Conservation (phyloP, 169 alveolate genomes). For the Babesia sp. region DNA sequence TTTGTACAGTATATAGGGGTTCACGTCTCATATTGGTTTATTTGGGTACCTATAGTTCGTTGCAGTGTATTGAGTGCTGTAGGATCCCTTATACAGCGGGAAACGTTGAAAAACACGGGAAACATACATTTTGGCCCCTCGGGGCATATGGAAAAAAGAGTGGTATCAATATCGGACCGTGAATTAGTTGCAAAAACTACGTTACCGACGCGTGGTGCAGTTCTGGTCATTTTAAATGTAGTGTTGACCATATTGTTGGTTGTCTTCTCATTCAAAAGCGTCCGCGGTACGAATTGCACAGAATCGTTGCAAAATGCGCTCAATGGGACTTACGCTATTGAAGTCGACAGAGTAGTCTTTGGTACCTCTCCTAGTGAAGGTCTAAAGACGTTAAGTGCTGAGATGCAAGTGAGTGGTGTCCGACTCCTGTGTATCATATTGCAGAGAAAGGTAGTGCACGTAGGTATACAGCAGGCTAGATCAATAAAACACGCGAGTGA, state of each 20-base stretch:
- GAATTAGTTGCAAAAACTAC: not conserved
- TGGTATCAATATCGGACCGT: too few relatives aligned
- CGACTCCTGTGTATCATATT: not conserved
- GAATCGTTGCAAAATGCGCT: not conserved
- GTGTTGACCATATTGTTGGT: not conserved
- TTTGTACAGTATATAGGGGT: constrained; percentile 30
- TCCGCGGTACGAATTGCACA: not conserved
- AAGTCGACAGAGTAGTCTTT: too few relatives aligned
- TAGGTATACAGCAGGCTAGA: not conserved
- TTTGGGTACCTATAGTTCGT: constrained; percentile 50
- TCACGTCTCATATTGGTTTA: constrained; percentile 23
- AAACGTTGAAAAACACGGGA: not conserved
- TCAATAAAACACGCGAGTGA: not conserved
- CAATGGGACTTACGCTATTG: not conserved
- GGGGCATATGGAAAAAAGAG: too few relatives aligned
- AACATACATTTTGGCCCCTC: too few relatives aligned
- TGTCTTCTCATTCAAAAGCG: constrained; percentile 3
- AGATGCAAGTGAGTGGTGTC: not conserved
- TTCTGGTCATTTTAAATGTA: not conserved
- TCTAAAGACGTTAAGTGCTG: not conserved
- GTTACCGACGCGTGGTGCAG: not conserved
- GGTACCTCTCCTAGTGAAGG: not conserved
- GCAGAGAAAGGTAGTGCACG: not conserved
- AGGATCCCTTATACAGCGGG: not conserved
- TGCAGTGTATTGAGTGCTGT: constrained; percentile 33